Evolutionary conservation across 1,284 basidiomycete genomes (phyloP), one percentile per base, ranked within the genome.

Genomic region (Butyriboletus appendiculatus): DNA sequence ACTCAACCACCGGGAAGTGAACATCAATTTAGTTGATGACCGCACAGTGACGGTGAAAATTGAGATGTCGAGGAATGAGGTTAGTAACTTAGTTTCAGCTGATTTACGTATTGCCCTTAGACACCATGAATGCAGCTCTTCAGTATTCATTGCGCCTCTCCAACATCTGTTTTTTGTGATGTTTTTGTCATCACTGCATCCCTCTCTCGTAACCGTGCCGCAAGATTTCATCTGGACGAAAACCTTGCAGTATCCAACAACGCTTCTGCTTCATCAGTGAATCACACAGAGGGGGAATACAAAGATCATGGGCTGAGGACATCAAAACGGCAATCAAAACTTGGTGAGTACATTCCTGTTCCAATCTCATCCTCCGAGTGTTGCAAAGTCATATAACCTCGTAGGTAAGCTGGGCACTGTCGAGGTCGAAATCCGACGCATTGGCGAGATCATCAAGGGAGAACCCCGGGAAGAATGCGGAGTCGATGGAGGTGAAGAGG

Each of bases 361-460:
- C 15, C 9, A 22, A 20, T 41, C 24, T 45, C 18, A 43, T 37
- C 30, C 16, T 35, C 15, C 20, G 32, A 26, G 22, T n/a, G 9
- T 26, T 35, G 9, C 22, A 40, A 15, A 14, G 14, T 30, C 16
- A 32, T 41, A n/a, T 48, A 20, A 18, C 16, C 22, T 38, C 12
- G 7, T 15, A 61, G 62, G 56, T 37, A 49, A 26, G 20, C 45
- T 61, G 11, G 41, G 49, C 2, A 30, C n/a, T 16, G 38, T 62
- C 2, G 57, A 62, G n/a, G 50, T 62, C 12, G 60, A 61, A 37
- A 52, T 61, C 14, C 62, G 62, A 45, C 62, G 60, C 18, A 59
- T 50, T 8, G 32, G 30, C 3, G 33, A 37, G 30, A 50, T 62
- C 38, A 28, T 57, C 45, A 45, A 48, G 33, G 26, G 7, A 5